Base-by-base conservation (phyloP, 1,284 basidiomycete genomes). In the Dichomitus squalens region DNA sequence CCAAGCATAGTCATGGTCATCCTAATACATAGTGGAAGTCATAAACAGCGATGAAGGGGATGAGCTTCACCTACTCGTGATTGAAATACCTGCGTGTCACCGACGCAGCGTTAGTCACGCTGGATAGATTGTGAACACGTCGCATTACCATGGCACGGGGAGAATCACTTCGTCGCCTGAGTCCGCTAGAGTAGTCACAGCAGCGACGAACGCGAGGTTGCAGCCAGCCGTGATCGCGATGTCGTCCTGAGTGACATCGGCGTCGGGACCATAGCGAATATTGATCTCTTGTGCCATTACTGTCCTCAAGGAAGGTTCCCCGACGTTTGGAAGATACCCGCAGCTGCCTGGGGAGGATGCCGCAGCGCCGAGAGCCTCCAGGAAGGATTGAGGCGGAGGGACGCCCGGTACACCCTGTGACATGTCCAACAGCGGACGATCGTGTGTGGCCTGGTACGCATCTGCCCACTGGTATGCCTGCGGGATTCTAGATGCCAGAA, bases 131-230 rank as follows among this genome's bases (percentile, higher is more conserved):
- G 55, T 48, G 59, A 21, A 49, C 44, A 23, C 40, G 57, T 57
- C 33, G 8, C 29, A 16, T 49, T 67, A 88, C 88, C 89, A 91
- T 9, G 93, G 93, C 0, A 88, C 78, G 6, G 93, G 92, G 14
- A 95, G 72, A 49, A 96, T 87, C 39, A 94, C 77, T 61, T 90
- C 88, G 58, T 92, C 88, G 0, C 88, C 89, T 2, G 83, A 76
- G 59, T 85, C 83, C 18, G 88, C 90, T 5, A 96, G 70, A 14
- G 81, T 79, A 79, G 87, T 84, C 7, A 86, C 76, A 0, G 79
- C 73, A 0, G 87, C 81, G 12, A 86, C 79, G 64, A 92, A 92
- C 1, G 89, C 88, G 70, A 91, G 71, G 64, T 90, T 90, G 64
- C 85, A 87, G 3, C 87, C 88, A 1, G 86, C 77, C 0, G 87